Percentiles rank a stretch among this genome's conserved stretches.
Conservation (phyloP, 2,329 filamentous ascomycete genomes). For the Purpureocillium lavendulum region DNA sequence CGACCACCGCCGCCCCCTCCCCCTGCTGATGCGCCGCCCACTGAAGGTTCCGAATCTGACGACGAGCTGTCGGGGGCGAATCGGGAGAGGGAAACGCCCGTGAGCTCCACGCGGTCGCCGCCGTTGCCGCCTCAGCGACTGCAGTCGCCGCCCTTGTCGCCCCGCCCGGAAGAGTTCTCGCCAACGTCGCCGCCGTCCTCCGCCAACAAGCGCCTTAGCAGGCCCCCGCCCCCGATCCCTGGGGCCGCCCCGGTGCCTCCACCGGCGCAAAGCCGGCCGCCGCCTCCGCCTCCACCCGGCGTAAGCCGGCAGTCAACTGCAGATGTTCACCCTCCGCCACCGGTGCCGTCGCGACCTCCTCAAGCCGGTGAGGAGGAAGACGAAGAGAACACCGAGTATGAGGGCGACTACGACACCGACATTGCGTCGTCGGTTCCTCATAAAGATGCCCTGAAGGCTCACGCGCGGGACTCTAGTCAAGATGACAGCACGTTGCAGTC, state of each 20-base stretch:
- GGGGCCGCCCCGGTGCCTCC: constrained; percentile 36
- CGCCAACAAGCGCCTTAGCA: constrained; percentile 45
- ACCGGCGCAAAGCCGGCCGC: constrained; percentile 50
- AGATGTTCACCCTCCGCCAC: constrained; percentile 38
- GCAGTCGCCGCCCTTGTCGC: constrained; percentile 22
- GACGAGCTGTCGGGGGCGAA: constrained; percentile 62
- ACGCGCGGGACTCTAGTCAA: constrained; percentile 67
- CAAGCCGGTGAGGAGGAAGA: constrained; percentile 55
- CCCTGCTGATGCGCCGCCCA: constrained; percentile 48
- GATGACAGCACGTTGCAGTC: constrained; percentile 61
- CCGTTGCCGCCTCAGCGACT: constrained; percentile 32
- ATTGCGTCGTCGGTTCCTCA: constrained; percentile 90
- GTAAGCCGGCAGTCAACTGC: constrained; percentile 51
- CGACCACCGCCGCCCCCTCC: constrained; percentile 51
- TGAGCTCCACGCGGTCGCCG: constrained; percentile 27
- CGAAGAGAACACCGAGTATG: constrained; percentile 85
- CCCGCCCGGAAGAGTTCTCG: constrained; percentile 29
- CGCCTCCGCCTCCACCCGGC: constrained; percentile 57
- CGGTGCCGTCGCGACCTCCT: constrained; percentile 25
- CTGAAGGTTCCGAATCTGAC: constrained; percentile 76
- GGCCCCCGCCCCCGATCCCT: constrained; percentile 54
- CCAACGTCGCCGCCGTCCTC: constrained; percentile 34
- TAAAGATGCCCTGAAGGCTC: constrained; percentile 84
- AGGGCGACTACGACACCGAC: constrained; percentile 96
- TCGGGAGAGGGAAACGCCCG: constrained; percentile 12